Base-by-base conservation (phyloP, 2,329 filamentous ascomycete genomes). In the Zopfia rhizophila region DNA sequence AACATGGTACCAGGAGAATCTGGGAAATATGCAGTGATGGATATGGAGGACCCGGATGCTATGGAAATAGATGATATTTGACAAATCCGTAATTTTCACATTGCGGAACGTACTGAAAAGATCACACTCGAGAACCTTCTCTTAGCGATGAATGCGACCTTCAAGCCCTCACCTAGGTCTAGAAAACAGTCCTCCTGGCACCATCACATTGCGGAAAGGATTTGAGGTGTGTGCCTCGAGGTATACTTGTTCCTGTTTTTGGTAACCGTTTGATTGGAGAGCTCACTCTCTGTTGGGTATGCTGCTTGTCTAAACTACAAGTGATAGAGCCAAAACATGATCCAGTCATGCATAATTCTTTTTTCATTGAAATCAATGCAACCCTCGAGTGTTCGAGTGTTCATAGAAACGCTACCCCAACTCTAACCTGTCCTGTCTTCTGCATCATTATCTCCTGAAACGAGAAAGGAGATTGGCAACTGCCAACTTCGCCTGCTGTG, bases 21-120 rank as follows among this genome's bases (percentile, higher is more conserved):
- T 12, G 29, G 8, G 28, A n/a, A 23, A 10, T 27, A 17, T 14
- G 33, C 11, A 13, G 33, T 21, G 35, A 23, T 27, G 14, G 42
- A 42, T 5, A 46, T 18, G 10, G 51, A 58, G 8, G 83, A 87
- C 57, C 73, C 75, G 1, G 85, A 89, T 64, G 84, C 81, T 11
- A 90, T 89, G 87, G 85, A 89, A 39, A 72, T 88, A 60, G 85
- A 85, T 49, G n/a, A n/a, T n/a, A n/a, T n/a, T n/a, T n/a, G n/a
- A n/a, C n/a, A n/a, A n/a, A n/a, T n/a, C n/a, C n/a, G n/a, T n/a
- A n/a, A n/a, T n/a, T n/a, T n/a, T n/a, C n/a, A n/a, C n/a, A n/a
- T n/a, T n/a, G n/a, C n/a, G n/a, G n/a, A n/a, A n/a, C n/a, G n/a
- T n/a, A n/a, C n/a, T n/a, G n/a, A n/a, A n/a, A n/a, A n/a, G n/a